Evolutionary conservation across 2,329 filamentous ascomycete species (phyloP), one percentile per base, ranked within the genome.

Genomic region (Pseudocercospora cruenta): DNA sequence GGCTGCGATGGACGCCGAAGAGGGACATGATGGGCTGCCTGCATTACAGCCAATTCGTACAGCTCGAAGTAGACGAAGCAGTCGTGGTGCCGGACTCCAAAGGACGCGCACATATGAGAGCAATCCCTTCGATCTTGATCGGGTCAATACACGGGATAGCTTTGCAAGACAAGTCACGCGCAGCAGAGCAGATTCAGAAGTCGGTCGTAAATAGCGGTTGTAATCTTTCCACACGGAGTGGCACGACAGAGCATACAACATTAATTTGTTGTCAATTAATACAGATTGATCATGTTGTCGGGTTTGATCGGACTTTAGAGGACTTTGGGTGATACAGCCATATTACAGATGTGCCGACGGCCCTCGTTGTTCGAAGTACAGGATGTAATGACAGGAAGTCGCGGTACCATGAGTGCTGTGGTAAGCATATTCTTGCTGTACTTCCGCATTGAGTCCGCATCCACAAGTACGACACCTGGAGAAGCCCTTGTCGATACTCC

Each of bases 91-190:
- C 19, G 58, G 58, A 4, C 43, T 60, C 26, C 31, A 45, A 28
- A 45, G 58, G 26, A 47, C 36, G 33, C 36, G 58, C 12, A 60
- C 58, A 19, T 60, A 60, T 26, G 78, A 80, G n/a, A 65, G 62
- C 43, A 83, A 80, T 67, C 82, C 82, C 4, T 84, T 80, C 68
- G 81, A 83, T 62, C 79, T 84, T 47, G 82, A 84, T 67, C 78
- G 81, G 1, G 79, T 83, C 14, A 77, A 84, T 66, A 84, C 82
- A 28, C 73, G 78, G 63, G 81, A 84, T 62, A 82, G 78, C 65
- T 84, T 84, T 68, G 69, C 63, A 65, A 47, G 21, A 14, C 36
- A 14, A 12, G 22, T 26, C 16, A 63, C 45, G n/a, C 55, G 45
- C 26, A 63, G 31, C 28, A 60, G 31, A n/a, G 64, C 54, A 19